Base-by-base conservation (phyloP, 805 yeast species). In the Wickerhamiella shivajii region DNA sequence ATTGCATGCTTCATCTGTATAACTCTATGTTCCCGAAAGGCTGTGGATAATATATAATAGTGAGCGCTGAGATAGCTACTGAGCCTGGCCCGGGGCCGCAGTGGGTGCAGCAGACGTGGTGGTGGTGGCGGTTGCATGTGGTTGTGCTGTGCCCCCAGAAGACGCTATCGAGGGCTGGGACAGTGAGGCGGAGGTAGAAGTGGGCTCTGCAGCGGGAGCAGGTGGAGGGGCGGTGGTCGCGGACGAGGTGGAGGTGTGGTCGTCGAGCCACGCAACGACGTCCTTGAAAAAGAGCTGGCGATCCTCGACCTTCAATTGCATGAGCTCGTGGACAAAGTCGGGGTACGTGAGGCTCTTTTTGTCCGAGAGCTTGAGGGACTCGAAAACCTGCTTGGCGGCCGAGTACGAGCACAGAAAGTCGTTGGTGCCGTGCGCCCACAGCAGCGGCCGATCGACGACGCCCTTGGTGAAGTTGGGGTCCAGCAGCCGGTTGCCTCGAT, bases 391-490 rank as follows among this genome's bases (percentile, higher is more conserved):
- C 24, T 28, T 22, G 5, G 46, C 21, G 18, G 39, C 41, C 10
- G 26, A 34, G 18, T 23, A 30, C 25, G 41, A 46, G 36, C 51
- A 42, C 14, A 48, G 27, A 12, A n/a, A 18, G 27, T 48, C 51
- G 2, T 23, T 63, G 74, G 69, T 37, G 18, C 62, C 63, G 28
- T 51, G 58, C 24, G 40, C 25, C 6, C 56, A 32, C 18, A 56
- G 43, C 11, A 57, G 39, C n/a, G 63, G 61, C 16, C 49, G 43
- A 29, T 56, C 50, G 10, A 50, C 47, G 19, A 47, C 46, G 32
- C 46, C 40, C n/a, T 34, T 29, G 23, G 46, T 45, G 37, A 46
- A 51, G 4, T 31, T 32, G 4, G 53, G 49, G 21, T 51, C 47
- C 17, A 44, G 39, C 24, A 59, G 47, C 3, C 51, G 39, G 34